phyloP scores from a whole-genome alignment of 768 basidiomycete species.

The Termitomyces sp. region DNA sequence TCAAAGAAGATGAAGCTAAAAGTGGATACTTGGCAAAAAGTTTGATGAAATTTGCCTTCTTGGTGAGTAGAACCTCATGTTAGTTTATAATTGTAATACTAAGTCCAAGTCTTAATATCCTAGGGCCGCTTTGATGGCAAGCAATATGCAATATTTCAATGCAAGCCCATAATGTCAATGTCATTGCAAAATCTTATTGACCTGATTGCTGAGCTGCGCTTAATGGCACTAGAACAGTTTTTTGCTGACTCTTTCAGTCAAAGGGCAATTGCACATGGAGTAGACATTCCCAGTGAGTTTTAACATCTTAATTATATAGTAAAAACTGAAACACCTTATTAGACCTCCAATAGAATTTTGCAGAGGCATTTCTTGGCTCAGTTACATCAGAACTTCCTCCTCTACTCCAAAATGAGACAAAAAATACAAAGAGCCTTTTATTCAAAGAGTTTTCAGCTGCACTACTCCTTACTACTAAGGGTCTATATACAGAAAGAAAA shows the following conservation, averaged over 20 bases:
- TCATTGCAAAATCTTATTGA: neutral
- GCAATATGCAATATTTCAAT: neutral
- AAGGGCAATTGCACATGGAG: neutral
- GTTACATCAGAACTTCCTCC: neutral
- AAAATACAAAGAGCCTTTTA: neutral
- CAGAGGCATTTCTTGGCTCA: neutral
- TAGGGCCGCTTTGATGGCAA: neutral
- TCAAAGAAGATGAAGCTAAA: neutral
- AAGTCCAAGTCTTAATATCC: neutral
- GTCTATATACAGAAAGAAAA: neutral
- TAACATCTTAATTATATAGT: neutral
- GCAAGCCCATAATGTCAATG: neutral
- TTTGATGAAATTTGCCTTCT: constrained; percentile 10
- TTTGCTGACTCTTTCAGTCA: neutral
- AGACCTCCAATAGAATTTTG: neutral
- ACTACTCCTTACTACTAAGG: neutral
- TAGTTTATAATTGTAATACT: neutral
- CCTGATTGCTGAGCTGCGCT: neutral
- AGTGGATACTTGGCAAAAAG: neutral
- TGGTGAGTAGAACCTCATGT: neutral
- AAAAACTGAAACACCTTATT: neutral
- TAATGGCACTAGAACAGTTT: neutral
- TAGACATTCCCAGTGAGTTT: neutral
- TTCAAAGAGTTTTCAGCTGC: neutral
- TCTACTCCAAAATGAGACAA: neutral